Percentiles rank a stretch among this genome's conserved stretches.
Evolutionary conservation across 176 grass and related monocot genomes (phyloP).

Genomic region (Hsuehochloa calcarea): DNA sequence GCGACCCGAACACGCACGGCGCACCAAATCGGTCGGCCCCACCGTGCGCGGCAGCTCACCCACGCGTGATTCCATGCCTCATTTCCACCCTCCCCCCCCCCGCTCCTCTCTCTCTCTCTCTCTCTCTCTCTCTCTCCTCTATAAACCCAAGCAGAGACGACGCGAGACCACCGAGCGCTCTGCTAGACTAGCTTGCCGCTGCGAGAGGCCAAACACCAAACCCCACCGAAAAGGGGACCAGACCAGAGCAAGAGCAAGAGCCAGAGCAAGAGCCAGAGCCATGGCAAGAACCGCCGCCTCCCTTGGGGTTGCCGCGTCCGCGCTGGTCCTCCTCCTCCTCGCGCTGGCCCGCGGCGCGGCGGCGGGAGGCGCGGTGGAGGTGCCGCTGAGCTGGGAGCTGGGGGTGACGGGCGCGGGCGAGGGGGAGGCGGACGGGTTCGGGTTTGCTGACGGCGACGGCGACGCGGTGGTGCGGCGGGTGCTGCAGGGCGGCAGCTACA

Average conservation of each 20-base stretch:
- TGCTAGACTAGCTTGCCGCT: background rate
- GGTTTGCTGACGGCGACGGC: background rate
- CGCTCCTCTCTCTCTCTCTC: no score
- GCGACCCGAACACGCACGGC: no score
- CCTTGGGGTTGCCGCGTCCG: background rate
- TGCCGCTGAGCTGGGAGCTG: slow-evolving; percentile 35
- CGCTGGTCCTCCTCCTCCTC: background rate
- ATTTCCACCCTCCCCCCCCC: no score
- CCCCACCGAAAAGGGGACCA: slow-evolving; percentile 28
- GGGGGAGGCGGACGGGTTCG: slow-evolving; percentile 33
- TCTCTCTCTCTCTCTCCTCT: background rate
- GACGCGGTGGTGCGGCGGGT: slow-evolving; percentile 22
- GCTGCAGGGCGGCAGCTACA: slow-evolving; percentile 41
- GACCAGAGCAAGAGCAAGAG: background rate
- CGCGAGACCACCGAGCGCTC: background rate
- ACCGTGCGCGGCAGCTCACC: no score
- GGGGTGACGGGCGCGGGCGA: slow-evolving; percentile 11
- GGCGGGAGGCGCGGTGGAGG: background rate
- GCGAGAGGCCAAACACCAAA: slow-evolving; percentile 14
- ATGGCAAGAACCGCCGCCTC: background rate
- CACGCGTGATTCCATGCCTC: no score
- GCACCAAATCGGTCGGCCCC: no score
- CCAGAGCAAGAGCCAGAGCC: background rate
- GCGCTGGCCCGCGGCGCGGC: background rate
- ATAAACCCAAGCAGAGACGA: slow-evolving; percentile 15